Evolutionary conservation across 2,329 filamentous ascomycete species (phyloP).

Genomic region (Aspergillus sclerotialis): DNA sequence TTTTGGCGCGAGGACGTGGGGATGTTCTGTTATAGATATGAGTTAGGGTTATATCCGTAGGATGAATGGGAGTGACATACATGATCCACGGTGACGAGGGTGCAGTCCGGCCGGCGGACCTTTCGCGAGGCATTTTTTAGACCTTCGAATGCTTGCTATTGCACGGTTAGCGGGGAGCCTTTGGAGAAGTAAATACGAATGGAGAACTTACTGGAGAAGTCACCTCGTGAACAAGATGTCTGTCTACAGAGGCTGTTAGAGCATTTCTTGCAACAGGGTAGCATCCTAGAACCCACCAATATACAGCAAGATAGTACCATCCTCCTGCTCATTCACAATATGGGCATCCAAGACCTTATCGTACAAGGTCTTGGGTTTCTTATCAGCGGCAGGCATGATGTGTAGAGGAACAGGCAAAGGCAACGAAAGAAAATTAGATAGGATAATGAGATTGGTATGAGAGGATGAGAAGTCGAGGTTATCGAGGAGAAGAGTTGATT

Average conservation of each 20-base stretch:
- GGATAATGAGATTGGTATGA: neutral
- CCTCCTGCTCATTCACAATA: slow-evolving; percentile 89
- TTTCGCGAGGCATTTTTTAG: slow-evolving; percentile 79
- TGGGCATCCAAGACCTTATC: slow-evolving; percentile 96
- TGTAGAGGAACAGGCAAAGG: neutral
- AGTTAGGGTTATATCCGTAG: slow-evolving; percentile 8
- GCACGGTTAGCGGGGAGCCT: slow-evolving; percentile 8
- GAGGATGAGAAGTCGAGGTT: slow-evolving; percentile 4
- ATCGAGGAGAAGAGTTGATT: slow-evolving; percentile 6
- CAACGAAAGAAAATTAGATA: neutral
- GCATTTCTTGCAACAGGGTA: slow-evolving; percentile 3
- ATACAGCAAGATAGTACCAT: slow-evolving; percentile 87
- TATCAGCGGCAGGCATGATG: slow-evolving; percentile 68
- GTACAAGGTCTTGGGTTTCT: slow-evolving; percentile 77
- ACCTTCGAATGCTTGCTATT: slow-evolving; percentile 91
- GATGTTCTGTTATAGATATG: slow-evolving; percentile 71
- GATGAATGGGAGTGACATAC: slow-evolving; percentile 49
- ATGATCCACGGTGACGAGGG: slow-evolving; percentile 92
- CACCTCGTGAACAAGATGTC: slow-evolving; percentile 96
- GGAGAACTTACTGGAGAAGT: slow-evolving; percentile 71
- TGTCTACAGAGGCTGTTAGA: slow-evolving; percentile 51
- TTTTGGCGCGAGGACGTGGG: slow-evolving; percentile 85
- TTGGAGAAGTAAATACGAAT: neutral
- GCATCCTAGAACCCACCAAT: slow-evolving; percentile 61
- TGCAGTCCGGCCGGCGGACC: slow-evolving; percentile 93